phyloP scores from a whole-genome alignment of 108 stramenopile species.

The Skeletonema costatum region DNA sequence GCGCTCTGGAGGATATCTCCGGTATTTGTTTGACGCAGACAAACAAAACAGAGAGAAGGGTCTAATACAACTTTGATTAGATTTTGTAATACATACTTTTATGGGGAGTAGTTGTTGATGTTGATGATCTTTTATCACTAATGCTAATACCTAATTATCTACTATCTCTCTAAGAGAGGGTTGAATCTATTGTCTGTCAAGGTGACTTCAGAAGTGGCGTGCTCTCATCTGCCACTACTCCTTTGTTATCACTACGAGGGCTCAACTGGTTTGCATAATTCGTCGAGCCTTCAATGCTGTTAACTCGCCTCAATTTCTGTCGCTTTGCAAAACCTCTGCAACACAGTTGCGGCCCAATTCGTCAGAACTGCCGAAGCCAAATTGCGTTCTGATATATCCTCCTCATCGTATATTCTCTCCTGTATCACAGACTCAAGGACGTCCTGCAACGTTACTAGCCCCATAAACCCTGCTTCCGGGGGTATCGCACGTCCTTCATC shows the following conservation, averaged over 20 bases:
- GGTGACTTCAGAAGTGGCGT: not conserved
- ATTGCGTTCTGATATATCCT: constrained; percentile 53
- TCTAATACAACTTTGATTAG: not conserved
- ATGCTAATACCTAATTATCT: not conserved
- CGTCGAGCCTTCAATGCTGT: not conserved
- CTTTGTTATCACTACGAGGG: not conserved
- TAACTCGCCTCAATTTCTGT: constrained; percentile 4
- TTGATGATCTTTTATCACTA: not conserved
- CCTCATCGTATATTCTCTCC: constrained; percentile 63
- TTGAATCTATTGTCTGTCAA: not conserved
- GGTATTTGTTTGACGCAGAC: constrained; percentile 63
- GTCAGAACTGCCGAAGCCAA: constrained; percentile 47
- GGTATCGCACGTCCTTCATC: constrained; percentile 37
- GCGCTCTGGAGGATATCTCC: constrained; percentile 50
- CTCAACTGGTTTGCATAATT: not conserved
- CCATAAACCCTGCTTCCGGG: constrained; percentile 57
- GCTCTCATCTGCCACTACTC: not conserved
- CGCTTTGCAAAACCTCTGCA: constrained; percentile 37
- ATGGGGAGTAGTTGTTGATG: too few species aligned
- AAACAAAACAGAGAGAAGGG: constrained; percentile 48
- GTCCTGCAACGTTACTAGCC: constrained; percentile 69
- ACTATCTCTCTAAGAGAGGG: too few species aligned
- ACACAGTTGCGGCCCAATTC: constrained; percentile 53
- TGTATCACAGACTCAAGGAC: constrained; percentile 64
- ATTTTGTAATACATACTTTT: not conserved